Evolutionary conservation across 2,329 filamentous ascomycete species (phyloP), one percentile per base, ranked within the genome.

Genomic region (Coniochaeta sp.): DNA sequence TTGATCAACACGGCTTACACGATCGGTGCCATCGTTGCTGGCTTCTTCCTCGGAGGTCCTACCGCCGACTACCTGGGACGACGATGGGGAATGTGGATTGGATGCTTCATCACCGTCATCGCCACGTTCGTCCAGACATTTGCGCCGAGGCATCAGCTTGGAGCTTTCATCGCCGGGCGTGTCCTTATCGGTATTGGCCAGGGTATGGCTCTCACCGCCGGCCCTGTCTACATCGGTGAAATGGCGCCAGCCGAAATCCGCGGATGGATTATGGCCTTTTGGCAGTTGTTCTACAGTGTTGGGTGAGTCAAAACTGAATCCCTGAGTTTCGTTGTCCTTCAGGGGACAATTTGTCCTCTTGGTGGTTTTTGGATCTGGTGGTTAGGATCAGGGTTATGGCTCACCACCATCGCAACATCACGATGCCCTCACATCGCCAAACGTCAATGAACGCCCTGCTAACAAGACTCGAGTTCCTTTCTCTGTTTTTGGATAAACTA

Each of bases 191-290:
- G 85, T 71, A 67, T 88, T 16, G 85, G 85, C 2, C 85, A 88
- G 66, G 85, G 85, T 56, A 75, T 87, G 63, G 83, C 85, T 50
- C 62, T 86, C 57, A 85, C 83, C 28, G 76, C 85, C 50, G 84
- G 83, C 2, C 82, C 83, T 9, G 83, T 87, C 50, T 88, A 88
- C 65, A 88, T 88, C 55, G 82, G 83, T 55, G 85, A 88, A 63
- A 69, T 87, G 46, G 75, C 82, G 0, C 83, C 84, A 0, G 65
- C 81, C 6, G 74, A 82, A 55, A 86, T 87, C 55, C 77, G 83
- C 53, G 83, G 83, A 48, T 78, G 75, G 55, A 82, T 86, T 63
- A 86, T 86, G 83, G 78, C 80, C 3, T 84, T 86, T 61, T 86
- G 83, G 83, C 83, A 86, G 64, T 75, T 83, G 59, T 84, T 83